phyloP scores from a whole-genome alignment of 768 basidiomycete genomes.

The Suillus weaverae region DNA sequence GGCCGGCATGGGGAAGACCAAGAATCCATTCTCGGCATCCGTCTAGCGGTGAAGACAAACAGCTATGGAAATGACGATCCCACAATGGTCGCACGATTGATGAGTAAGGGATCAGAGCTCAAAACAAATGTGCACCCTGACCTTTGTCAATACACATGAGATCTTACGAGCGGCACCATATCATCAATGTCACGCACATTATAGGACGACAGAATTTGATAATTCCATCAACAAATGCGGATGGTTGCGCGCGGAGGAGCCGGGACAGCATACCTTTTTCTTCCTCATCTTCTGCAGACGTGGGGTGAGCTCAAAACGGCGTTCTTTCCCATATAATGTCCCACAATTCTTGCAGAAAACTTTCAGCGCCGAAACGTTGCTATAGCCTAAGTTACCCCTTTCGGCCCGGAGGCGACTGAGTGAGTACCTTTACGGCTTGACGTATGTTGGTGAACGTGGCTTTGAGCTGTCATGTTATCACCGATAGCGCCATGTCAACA shows the following conservation, averaged over 20 bases:
- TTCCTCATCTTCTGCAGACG: conserved; percentile 14
- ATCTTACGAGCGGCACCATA: conserved; percentile 17
- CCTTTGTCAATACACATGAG: conserved; percentile 14
- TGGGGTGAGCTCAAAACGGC: conserved; percentile 29
- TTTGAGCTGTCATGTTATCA: conserved; percentile 8
- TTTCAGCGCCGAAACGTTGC: conserved; percentile 16
- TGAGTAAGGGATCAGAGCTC: conserved; percentile 19
- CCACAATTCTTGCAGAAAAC: conserved; percentile 21
- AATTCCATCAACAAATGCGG: conserved; percentile 28
- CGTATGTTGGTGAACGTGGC: conserved; percentile 5
- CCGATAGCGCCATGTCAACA: conserved; percentile 8
- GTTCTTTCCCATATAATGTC: conserved; percentile 29
- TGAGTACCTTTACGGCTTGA: conserved; percentile 5
- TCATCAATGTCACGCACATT: conserved; percentile 27
- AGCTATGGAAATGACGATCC: conserved; percentile 22
- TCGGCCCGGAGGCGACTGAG: conserved; percentile 4
- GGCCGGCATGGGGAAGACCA: conserved; percentile 27
- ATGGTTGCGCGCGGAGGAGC: conserved; percentile 10
- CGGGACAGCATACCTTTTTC: neutral
- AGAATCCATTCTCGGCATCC: conserved; percentile 29
- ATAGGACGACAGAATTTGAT: conserved; percentile 29
- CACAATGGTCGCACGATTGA: conserved; percentile 26
- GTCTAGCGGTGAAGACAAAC: conserved; percentile 22
- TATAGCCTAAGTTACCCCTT: conserved; percentile 12
- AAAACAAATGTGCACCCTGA: conserved; percentile 12